Conservation (phyloP, 2,329 filamentous ascomycete genomes). For the Chrysosphaeria jannelii region DNA sequence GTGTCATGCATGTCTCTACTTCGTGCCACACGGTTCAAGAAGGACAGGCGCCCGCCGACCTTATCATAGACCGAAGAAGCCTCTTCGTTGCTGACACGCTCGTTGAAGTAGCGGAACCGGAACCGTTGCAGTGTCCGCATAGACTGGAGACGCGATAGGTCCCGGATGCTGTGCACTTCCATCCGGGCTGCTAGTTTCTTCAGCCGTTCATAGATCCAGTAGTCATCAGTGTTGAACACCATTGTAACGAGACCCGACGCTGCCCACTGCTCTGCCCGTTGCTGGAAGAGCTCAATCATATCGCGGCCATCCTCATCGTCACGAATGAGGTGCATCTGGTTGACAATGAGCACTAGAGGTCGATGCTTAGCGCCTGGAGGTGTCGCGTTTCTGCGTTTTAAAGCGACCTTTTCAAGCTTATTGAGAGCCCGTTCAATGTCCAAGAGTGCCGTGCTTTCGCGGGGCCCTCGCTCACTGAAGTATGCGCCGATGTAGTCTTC, state of each 20-base stretch:
- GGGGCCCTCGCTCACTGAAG: slow-evolving; percentile 76
- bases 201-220: slow-evolving; percentile 89
- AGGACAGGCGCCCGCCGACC: slow-evolving; percentile 69
- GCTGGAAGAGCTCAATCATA: slow-evolving; percentile 77
- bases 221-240: slow-evolving; percentile 91
- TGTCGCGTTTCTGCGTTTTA: slow-evolving; percentile 30
- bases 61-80: slow-evolving; percentile 59
- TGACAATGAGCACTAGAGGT: slow-evolving; percentile 78
- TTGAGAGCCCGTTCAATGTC: slow-evolving; percentile 95
- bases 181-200: slow-evolving; percentile 83
- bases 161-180: slow-evolving; percentile 67
- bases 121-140: slow-evolving; percentile 51
- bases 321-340: slow-evolving; percentile 69
- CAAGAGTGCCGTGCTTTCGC: slow-evolving; percentile 70
- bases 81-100: slow-evolving; percentile 20
- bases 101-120: slow-evolving; percentile 44
- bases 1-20: slow-evolving; percentile 48
- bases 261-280: slow-evolving; percentile 88
- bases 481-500: slow-evolving; percentile 94
- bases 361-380: slow-evolving; percentile 10
- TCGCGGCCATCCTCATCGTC: slow-evolving; percentile 86
- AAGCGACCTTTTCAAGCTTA: slow-evolving; percentile 85
- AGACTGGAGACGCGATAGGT: slow-evolving; percentile 53
- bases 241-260: slow-evolving; percentile 70
- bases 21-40: slow-evolving; percentile 73